Evolutionary conservation across 176 grass and related monocot species (phyloP), one percentile per base, ranked within the genome.

Genomic region (Avena insularis): DNA sequence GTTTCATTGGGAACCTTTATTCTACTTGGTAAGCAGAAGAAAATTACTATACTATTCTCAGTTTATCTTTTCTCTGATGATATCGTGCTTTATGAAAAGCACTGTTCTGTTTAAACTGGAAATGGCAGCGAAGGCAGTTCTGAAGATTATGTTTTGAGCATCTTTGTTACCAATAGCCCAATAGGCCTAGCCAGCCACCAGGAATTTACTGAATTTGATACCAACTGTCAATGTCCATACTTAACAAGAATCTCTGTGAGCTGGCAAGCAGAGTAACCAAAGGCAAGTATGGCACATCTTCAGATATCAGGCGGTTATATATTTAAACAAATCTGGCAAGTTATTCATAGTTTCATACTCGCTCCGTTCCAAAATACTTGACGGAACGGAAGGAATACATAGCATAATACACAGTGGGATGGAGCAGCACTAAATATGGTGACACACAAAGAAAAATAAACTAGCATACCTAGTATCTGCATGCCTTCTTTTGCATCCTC

Each of bases 181-280:
- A 12, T 17, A 73, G 57, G 12, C 40, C 25, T 79, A 71, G 40
- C 0, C 85, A 61, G 16, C 13, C 33, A 79, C 16, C 13, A 68
- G 38, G 31, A 46, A 35, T 47, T 10, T 58, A 59, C 46, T 20
- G 23, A 33, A 33, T 36, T 71, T 59, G 36, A 33, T 71, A 57
- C 53, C 53, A 23, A 57, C 31, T 29, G 31, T 4, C 12, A 15
- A 8, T 83, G 8, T 12, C 64, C 23, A 71, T 61, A 59, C 17
- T 79, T 31, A 48, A 35, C 21, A 65, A 68, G 83, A 68, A 90
- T 68, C 69, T 85, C 12, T 81, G 48, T 85, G 69, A 75, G 55
- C 64, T 71, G 64, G 53, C 63, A 86, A 66, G 48, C 68, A 65
- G 33, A 43, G 11, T 13, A 77, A 82, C 12, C 58, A 72, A 64